A percentile compares a stretch with the other conserved stretches of the same genome.
Evolutionary conservation across 1,139 yeast genomes (phyloP).

Genomic region (Magnusiomyces ingens): DNA sequence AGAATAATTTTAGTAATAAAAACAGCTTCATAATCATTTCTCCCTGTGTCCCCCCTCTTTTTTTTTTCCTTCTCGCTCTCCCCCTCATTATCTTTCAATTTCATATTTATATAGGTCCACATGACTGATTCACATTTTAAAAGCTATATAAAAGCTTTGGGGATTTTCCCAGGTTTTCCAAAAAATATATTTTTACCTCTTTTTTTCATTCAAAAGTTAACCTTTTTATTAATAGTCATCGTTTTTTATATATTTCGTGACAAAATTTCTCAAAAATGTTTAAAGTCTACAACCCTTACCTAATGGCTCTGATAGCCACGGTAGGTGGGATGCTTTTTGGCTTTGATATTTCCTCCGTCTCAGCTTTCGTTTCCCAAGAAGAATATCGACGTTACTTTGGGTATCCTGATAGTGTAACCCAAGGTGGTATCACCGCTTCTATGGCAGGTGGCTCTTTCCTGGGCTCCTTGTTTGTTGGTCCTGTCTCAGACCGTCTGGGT

Average conservation of each 20-base stretch:
- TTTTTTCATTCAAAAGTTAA: too few relatives aligned
- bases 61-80: too few relatives aligned
- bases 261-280: neutral
- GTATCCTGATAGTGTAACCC: conserved; percentile 41
- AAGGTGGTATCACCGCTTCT: conserved; percentile 90
- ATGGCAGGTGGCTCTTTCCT: conserved; percentile 85
- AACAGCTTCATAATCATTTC: too few relatives aligned
- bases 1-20: too few relatives aligned
- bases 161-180: too few relatives aligned
- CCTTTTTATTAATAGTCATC: neutral
- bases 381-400: conserved; percentile 41
- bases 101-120: too few relatives aligned
- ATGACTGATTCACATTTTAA: too few relatives aligned
- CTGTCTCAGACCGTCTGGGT: conserved; percentile 63
- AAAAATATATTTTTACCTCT: too few relatives aligned
- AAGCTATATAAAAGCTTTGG: too few relatives aligned
- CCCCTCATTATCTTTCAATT: too few relatives aligned
- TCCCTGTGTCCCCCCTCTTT: too few relatives aligned
- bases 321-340: conserved; percentile 96
- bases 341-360: conserved; percentile 87
- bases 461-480: conserved; percentile 33
- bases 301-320: conserved; percentile 50
- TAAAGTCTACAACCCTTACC: conserved; percentile 33
- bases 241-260: neutral
- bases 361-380: conserved; percentile 75